phyloP scores from a whole-genome alignment of 2,329 filamentous ascomycete genomes.

The Aspergillus fructus region DNA sequence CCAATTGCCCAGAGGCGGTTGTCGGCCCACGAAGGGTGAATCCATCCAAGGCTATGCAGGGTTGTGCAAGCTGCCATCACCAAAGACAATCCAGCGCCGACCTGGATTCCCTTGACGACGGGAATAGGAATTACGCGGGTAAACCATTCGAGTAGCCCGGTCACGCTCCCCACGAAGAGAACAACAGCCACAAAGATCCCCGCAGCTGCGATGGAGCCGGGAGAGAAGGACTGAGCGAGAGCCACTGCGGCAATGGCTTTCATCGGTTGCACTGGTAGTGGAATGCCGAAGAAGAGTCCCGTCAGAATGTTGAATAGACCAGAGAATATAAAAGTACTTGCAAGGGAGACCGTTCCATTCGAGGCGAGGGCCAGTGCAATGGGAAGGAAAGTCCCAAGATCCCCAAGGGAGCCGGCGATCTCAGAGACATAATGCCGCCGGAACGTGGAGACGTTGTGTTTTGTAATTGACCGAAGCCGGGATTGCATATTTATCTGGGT shows the following conservation, averaged over 20 bases:
- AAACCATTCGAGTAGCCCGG: conserved; percentile 74
- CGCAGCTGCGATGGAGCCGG: conserved; percentile 74
- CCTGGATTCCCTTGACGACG: conserved; percentile 91
- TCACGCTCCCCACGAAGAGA: conserved; percentile 74
- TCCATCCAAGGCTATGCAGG: conserved; percentile 70
- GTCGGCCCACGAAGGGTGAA: conserved; percentile 65
- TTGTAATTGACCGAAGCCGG: conserved; percentile 27
- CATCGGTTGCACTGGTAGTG: conserved; percentile 86
- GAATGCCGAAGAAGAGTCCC: conserved; percentile 79
- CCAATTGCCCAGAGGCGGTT: conserved; percentile 75
- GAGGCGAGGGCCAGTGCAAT: conserved; percentile 82
- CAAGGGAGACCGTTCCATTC: conserved; percentile 75
- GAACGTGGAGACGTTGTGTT: conserved; percentile 58
- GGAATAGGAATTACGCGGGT: conserved; percentile 76
- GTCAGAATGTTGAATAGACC: conserved; percentile 84
- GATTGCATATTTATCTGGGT: conserved; percentile 15
- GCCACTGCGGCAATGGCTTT: conserved; percentile 88
- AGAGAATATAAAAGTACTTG: conserved; percentile 82
- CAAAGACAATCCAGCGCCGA: conserved; percentile 83
- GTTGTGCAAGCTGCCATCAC: conserved; percentile 72
- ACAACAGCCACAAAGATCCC: conserved; percentile 74
- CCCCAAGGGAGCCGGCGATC: conserved; percentile 84
- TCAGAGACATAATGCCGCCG: conserved; percentile 64
- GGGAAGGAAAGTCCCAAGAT: conserved; percentile 85
- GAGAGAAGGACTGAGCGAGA: conserved; percentile 66